Percentiles rank a stretch among this genome's conserved stretches.
Conservation (phyloP, 2,329 filamentous ascomycete species). For the Aspergillus sp. region DNA sequence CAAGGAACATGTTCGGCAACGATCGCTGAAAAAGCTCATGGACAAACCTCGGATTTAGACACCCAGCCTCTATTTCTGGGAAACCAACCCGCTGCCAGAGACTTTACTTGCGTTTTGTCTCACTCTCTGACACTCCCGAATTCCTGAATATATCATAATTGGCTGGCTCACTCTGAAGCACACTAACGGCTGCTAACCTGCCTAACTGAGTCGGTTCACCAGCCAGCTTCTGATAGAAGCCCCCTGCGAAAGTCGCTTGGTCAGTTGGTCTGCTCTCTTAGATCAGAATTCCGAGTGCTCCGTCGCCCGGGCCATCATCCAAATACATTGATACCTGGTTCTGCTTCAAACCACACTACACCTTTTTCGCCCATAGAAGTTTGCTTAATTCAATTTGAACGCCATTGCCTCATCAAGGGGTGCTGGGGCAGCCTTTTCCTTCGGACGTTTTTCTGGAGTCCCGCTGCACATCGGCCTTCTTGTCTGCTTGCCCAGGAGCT, state of each 20-base stretch:
- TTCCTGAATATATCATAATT: not conserved
- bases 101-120: not conserved
- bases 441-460: not conserved
- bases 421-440: not conserved
- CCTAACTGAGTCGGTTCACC: not conserved
- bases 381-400: not conserved
- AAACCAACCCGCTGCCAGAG: not conserved
- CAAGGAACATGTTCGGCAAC: constrained; percentile 19
- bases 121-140: not conserved
- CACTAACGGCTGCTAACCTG: constrained; percentile 1
- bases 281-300: not conserved
- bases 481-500: not conserved
- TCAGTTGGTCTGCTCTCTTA: not conserved
- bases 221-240: not conserved
- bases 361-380: not conserved
- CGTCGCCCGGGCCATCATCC: not conserved
- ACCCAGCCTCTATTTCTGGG: not conserved
- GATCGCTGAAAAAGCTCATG: constrained; percentile 10
- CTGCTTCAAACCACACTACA: not conserved
- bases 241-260: not conserved
- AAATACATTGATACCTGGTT: not conserved
- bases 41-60: constrained; percentile 3
- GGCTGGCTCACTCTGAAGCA: constrained; percentile 3
- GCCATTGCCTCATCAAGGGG: not conserved
- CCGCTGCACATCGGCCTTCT: not conserved